Base-by-base conservation (phyloP, 805 yeast genomes). In the Candida multigemmis region DNA sequence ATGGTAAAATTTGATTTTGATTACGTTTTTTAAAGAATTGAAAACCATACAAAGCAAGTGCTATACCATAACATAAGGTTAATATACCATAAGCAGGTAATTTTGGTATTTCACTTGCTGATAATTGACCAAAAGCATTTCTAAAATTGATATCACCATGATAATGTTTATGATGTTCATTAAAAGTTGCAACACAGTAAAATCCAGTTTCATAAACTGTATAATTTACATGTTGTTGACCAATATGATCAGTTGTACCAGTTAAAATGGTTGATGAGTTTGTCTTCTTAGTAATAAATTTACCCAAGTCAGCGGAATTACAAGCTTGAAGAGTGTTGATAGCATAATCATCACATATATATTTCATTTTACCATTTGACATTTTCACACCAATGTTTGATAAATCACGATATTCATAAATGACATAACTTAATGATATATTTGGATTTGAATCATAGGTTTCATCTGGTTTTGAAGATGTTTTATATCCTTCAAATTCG, bases 61-160 rank as follows among this genome's bases (percentile, higher is more conserved):
- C 77, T 21, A 83, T 79, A 5, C 81, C 84, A 48, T 91, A 91
- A 22, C 80, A 73, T 19, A 91, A 65, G 2, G 96, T 83, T 44
- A 85, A 64, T 10, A 82, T 70, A 1, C 95, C 96, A 50, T 85
- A 91, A 14, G 85, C 73, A 7, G 95, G 85, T 35, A 91, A 65
- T 43, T 87, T 84, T 16, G 97, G 95, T 40, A 84, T 79, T 50
- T 91, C 94, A 19, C 87, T 65, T 4, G 94, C 98, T 17, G 93
- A 73, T 31, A 91, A 61, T 33, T 83, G 71, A 31, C 98, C 98
- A 53, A 71, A 91, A 4, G 97, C 82, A 56, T 87, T 91, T 59
- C 85, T 91, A 56, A 84, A 91, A 41, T 77, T 78, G 23, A 80
- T 79, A n/a, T 57, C 53, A 10, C 89, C 81, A 26, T 65, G 51